These are phyloP conservation scores for Jacaranda copaia DNA, from an alignment of 257 asterid genomes.

Conservation along the genomic window DNA sequence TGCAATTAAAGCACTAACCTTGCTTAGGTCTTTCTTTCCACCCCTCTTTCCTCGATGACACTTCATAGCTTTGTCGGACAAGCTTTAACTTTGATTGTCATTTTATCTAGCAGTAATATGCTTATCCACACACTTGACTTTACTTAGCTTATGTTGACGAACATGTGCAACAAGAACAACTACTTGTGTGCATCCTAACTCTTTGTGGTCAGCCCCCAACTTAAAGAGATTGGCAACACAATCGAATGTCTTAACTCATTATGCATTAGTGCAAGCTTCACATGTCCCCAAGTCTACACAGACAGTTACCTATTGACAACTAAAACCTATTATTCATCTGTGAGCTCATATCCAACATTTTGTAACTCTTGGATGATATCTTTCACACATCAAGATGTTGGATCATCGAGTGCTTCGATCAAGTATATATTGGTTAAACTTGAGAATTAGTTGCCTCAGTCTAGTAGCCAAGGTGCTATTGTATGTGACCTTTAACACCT, in stretches of 20 bases:
- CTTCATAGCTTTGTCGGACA: neutral
- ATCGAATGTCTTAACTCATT: conserved; percentile 25
- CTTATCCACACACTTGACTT: neutral
- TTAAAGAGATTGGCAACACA: neutral
- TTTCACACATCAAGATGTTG: neutral
- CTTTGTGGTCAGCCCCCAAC: neutral
- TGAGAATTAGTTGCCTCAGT: neutral
- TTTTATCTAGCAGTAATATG: neutral
- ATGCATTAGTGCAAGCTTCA: neutral
- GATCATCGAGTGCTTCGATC: neutral
- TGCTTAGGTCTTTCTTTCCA: neutral
- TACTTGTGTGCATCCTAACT: neutral
- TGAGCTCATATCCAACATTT: neutral
- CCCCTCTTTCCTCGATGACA: neutral
- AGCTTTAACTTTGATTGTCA: neutral
- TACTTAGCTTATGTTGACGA: neutral
- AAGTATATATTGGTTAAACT: neutral
- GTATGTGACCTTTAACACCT: neutral
- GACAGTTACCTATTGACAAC: neutral
- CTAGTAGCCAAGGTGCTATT: neutral
- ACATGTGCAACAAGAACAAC: neutral
- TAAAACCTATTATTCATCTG: neutral
- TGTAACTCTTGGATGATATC: neutral
- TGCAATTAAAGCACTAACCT: neutral
- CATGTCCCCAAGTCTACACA: neutral